Conservation (phyloP, 108 stramenopile species). For the Stephanodiscus minutulus region DNA sequence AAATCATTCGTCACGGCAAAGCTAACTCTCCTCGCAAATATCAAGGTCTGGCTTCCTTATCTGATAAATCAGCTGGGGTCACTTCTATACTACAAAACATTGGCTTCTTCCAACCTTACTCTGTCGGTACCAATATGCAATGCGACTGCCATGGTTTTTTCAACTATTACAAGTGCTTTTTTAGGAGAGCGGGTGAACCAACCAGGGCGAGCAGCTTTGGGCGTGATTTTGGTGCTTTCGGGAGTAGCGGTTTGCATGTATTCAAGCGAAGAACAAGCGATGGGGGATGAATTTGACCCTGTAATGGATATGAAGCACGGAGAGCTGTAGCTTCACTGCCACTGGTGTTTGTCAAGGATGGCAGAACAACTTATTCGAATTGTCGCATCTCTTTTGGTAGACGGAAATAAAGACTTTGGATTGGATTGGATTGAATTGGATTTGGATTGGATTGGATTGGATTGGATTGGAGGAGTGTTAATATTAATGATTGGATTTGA, state of each 20-base stretch:
- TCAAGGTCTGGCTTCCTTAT: constrained; percentile 78
- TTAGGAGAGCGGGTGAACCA: constrained; percentile 75
- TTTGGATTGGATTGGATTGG: too few species aligned
- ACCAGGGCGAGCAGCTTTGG: constrained; percentile 59
- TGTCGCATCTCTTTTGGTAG: too few species aligned
- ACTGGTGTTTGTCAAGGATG: neutral
- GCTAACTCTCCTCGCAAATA: constrained; percentile 44
- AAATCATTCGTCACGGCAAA: constrained; percentile 28
- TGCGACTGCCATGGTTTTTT: constrained; percentile 81
- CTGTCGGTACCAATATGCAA: constrained; percentile 82
- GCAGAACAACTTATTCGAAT: too few species aligned
- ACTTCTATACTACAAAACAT: constrained; percentile 70
- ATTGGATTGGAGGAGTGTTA: too few species aligned
- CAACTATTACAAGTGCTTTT: constrained; percentile 58
- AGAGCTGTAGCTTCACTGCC: constrained; percentile 1
- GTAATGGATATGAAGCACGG: neutral
- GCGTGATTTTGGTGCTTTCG: constrained; percentile 55
- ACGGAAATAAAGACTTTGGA: too few species aligned
- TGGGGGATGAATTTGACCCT: neutral
- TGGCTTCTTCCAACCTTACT: constrained; percentile 73
- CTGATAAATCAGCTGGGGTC: constrained; percentile 80
- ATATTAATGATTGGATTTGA: too few species aligned
- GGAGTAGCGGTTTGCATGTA: constrained; percentile 76
- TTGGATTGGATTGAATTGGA: too few species aligned
- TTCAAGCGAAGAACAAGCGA: constrained; percentile 36